Conservation (phyloP, 2,329 filamentous ascomycete genomes). For the Leptographium wingfieldii region DNA sequence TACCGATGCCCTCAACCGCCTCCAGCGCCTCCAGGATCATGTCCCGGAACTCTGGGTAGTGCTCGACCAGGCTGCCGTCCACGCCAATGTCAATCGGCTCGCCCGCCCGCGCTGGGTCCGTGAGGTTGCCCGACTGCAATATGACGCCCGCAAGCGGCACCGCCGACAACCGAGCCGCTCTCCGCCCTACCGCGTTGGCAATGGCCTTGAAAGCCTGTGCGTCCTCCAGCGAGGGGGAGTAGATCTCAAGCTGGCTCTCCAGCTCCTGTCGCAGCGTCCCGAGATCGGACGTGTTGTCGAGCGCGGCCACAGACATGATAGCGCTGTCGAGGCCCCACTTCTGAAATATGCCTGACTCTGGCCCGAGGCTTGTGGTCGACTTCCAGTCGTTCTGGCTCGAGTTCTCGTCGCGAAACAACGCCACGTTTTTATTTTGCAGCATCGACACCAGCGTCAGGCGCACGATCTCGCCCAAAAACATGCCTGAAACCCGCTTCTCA, state of each 20-base stretch:
- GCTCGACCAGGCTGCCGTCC: conserved; percentile 87
- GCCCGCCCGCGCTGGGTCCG: conserved; percentile 41
- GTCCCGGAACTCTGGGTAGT: conserved; percentile 85
- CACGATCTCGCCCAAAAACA: conserved; percentile 94
- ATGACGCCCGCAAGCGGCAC: conserved; percentile 79
- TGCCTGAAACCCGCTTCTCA: conserved; percentile 94
- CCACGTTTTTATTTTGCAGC: conserved; percentile 50
- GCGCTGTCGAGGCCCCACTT: conserved; percentile 87
- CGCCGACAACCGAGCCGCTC: conserved; percentile 76
- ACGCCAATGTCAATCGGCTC: conserved; percentile 81
- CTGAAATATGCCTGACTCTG: conserved; percentile 55
- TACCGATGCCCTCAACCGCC: conserved; percentile 65
- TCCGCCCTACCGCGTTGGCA: conserved; percentile 71
- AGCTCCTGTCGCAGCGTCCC: conserved; percentile 65
- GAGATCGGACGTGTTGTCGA: conserved; percentile 61
- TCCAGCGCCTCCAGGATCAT: conserved; percentile 75
- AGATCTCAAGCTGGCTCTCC: conserved; percentile 63
- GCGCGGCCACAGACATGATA: conserved; percentile 76
- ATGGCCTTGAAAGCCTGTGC: conserved; percentile 79
- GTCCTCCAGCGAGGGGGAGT: conserved; percentile 67
- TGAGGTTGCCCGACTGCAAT: conserved; percentile 63
- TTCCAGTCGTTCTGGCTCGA: conserved; percentile 56
- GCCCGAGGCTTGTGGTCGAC: conserved; percentile 56
- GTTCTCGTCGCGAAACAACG: conserved; percentile 66
- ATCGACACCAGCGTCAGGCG: conserved; percentile 64